Conservation (phyloP, 345 rosid species). For the Sonneratia caseolaris region DNA sequence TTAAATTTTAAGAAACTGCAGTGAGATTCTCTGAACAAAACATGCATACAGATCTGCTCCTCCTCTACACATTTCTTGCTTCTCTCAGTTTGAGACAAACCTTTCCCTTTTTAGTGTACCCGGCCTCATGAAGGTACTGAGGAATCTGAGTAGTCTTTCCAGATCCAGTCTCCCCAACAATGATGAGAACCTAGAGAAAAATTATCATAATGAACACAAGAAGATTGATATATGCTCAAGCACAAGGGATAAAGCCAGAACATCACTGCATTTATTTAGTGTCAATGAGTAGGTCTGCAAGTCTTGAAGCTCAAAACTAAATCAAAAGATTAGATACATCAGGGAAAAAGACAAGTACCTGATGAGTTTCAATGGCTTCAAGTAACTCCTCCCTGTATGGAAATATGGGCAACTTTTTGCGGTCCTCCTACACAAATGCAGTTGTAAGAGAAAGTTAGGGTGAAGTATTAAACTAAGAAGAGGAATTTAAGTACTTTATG, state of each 20-base stretch:
- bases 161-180: conserved; percentile 97
- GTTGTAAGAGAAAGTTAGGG: conserved; percentile 4
- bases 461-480: background rate
- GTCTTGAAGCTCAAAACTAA: background rate
- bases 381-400: conserved; percentile 75
- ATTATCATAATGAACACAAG: background rate
- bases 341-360: conserved; percentile 34
- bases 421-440: conserved; percentile 50
- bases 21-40: background rate
- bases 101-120: conserved; percentile 89
- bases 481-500: background rate
- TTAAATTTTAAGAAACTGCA: background rate
- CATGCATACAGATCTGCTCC: background rate
- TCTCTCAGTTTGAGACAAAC: conserved; percentile 20
- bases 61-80: background rate
- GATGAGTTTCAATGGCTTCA: conserved; percentile 60
- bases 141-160: conserved; percentile 98
- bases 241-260: background rate
- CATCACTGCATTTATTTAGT: background rate
- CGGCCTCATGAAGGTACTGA: conserved; percentile 94
- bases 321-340: background rate
- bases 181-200: conserved; percentile 64
- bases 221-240: background rate
- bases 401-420: conserved; percentile 78
- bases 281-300: background rate